phyloP scores from a whole-genome alignment of 352 stramenopile genomes.

The Phytophthora pini region DNA sequence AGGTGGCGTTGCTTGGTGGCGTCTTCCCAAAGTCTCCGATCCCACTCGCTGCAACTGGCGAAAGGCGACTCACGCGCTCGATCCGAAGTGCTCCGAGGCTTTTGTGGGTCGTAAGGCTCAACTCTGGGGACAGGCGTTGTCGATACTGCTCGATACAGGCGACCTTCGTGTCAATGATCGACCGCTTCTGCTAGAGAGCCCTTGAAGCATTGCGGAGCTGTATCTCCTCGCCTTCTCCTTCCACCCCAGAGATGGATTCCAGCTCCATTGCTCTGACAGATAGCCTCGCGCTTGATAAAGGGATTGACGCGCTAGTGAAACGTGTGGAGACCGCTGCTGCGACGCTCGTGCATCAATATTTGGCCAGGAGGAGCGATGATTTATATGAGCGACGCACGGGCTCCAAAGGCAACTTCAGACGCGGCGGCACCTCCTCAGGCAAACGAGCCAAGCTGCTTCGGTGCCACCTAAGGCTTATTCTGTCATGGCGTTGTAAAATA shows the following conservation, averaged over 20 bases:
- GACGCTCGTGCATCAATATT: slow-evolving; percentile 21
- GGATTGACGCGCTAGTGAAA: slow-evolving; percentile 9
- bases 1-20: slow-evolving; percentile 27
- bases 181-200: not conserved
- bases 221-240: slow-evolving; percentile 13
- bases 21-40: slow-evolving; percentile 19
- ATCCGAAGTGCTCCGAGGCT: slow-evolving; percentile 17
- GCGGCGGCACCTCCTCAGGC: not conserved
- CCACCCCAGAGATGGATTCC: slow-evolving; percentile 9
- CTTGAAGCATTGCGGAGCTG: not conserved
- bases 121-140: slow-evolving; percentile 18
- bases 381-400: slow-evolving; percentile 33
- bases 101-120: slow-evolving; percentile 23
- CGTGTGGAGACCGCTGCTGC: not conserved
- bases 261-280: slow-evolving; percentile 11
- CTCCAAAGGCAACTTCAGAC: slow-evolving; percentile 16
- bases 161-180: not conserved
- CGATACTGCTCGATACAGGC: slow-evolving; percentile 1
- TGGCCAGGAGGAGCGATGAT: slow-evolving; percentile 13
- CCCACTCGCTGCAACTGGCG: slow-evolving; percentile 29
- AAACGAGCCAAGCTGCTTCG: slow-evolving; percentile 3
- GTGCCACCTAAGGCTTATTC: slow-evolving; percentile 15
- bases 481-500: slow-evolving; percentile 22
- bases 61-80: slow-evolving; percentile 24
- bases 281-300: not conserved